Evolutionary conservation across 2,329 filamentous ascomycete genomes (phyloP), one percentile per base, ranked within the genome.

Genomic region (Epichloe amarillans): DNA sequence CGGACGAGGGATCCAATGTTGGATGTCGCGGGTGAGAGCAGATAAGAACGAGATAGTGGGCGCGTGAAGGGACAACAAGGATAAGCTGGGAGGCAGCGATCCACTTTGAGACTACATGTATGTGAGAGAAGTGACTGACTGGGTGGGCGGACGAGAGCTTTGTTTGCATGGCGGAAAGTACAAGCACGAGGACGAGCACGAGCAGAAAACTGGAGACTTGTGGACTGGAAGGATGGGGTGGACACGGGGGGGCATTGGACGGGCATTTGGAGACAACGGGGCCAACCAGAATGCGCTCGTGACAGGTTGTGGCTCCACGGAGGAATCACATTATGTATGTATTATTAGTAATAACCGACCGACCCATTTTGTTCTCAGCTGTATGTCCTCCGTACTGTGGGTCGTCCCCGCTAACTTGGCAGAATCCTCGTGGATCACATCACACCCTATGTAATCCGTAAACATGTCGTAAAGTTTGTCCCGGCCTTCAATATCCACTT

Each of bases 1-100:
- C 39, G n/a, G 47, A 49, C 39, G 39, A 43, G 47, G 47, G 39
- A 30, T 49, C 39, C 26, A 30, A 10, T 30, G 26, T 4, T 30
- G 30, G 33, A 43, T 49, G 39, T 49, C 12, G 30, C 38, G 17
- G 39, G 12, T n/a, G 39, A 49, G 15, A 39, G 40, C 39, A 49
- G 47, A 49, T 49, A 49, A 49, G 47, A 30, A 30, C 26, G 15
- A 49, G 47, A 41, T 41, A 37, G 33, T 15, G 30, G 30, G 30
- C 30, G 30, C 42, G 26, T 44, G 21, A 30, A 21, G 19, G 17
- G 23, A n/a, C 19, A 19, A 43, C 15, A 10, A 30, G 23, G 41
- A n/a, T 15, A 26, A 19, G 23, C 6, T 3, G 39, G 39, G 2
- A 42, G 41, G 21, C 21, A 26, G 19, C 41, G 41, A 44, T 44